phyloP scores from a whole-genome alignment of 345 rosid genomes.

The Moricandia arvensis region DNA sequence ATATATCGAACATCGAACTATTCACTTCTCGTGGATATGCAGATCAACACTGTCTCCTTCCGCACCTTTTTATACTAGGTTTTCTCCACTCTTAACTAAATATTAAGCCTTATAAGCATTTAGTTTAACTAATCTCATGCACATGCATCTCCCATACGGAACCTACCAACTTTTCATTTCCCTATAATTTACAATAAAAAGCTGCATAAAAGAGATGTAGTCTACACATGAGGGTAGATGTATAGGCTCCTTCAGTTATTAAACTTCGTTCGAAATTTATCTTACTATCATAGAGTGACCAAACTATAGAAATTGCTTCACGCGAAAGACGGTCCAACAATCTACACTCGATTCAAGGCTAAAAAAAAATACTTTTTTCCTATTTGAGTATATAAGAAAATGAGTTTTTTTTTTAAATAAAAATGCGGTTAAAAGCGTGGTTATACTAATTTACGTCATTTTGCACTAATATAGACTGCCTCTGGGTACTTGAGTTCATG shows the following conservation, averaged over 20 bases:
- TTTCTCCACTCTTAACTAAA: conserved; percentile 1
- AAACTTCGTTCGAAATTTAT: conserved; percentile 12
- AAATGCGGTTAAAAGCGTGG: no score
- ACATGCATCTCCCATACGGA: conserved; percentile 25
- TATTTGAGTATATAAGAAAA: no score
- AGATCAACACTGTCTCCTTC: conserved; percentile 15
- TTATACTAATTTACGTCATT: not conserved
- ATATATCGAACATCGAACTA: conserved; percentile 19
- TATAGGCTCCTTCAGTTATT: conserved; percentile 12
- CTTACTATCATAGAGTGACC: conserved; percentile 14
- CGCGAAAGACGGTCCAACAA: conserved; percentile 22
- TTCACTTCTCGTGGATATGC: conserved; percentile 12
- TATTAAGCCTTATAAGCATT: not conserved
- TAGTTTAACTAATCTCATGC: conserved; percentile 20
- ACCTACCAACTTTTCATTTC: conserved; percentile 27
- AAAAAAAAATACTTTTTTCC: no score
- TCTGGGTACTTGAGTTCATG: conserved; percentile 13
- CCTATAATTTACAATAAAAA: not conserved
- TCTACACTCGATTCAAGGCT: not conserved
- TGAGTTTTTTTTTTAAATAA: no score
- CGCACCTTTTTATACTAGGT: conserved; percentile 15
- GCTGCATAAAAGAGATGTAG: not conserved
- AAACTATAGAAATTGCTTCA: conserved; percentile 18
- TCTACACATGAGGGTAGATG: not conserved
- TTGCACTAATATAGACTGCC: not conserved